Conservation (phyloP, 345 rosid genomes). For the Diplotaxis tenuifolia region DNA sequence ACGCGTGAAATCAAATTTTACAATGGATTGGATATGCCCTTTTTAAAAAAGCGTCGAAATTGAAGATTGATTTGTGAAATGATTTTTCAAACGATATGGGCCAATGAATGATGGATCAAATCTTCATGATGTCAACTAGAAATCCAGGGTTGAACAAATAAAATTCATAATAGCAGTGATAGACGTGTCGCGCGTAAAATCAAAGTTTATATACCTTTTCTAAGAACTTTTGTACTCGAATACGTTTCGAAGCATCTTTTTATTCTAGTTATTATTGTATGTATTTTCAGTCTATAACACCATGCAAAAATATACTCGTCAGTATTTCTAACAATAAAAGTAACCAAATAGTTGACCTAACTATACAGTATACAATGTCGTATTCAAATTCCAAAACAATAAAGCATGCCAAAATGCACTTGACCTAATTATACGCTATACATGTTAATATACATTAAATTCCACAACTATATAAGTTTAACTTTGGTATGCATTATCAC, state of each 20-base stretch:
- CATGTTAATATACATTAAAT: neutral
- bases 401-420: neutral
- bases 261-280: neutral
- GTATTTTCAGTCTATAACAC: neutral
- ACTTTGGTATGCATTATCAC: neutral
- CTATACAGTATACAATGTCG: neutral
- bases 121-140: conserved; percentile 38
- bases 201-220: neutral
- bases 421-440: neutral
- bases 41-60: conserved; percentile 2
- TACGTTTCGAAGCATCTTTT: conserved; percentile 6
- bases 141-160: conserved; percentile 29
- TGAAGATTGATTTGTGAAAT: conserved; percentile 32
- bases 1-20: neutral
- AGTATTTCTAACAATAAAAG: conserved; percentile 1
- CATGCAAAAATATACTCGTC: neutral
- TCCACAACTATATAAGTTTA: neutral
- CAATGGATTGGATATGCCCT: neutral
- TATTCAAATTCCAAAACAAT: neutral
- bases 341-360: conserved; percentile 19
- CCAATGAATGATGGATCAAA: conserved; percentile 38
- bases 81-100: conserved; percentile 33
- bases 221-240: conserved; percentile 7
- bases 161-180: conserved; percentile 23
- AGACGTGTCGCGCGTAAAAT: conserved; percentile 25